phyloP scores from a whole-genome alignment of 1,284 basidiomycete species.

The Tausonia pullulans region DNA sequence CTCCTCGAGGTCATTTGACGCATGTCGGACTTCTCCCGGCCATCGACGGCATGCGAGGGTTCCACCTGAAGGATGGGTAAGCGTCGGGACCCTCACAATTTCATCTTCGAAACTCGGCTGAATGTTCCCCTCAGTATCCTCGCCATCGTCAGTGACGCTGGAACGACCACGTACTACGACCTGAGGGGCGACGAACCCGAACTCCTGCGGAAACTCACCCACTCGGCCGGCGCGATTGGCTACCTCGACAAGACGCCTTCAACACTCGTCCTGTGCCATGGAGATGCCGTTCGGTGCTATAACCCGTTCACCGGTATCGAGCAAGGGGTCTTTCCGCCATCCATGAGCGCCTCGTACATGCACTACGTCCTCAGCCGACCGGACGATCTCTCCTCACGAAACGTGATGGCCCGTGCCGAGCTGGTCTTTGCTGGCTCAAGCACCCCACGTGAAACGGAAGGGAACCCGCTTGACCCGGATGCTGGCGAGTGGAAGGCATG shows the following conservation, averaged over 20 bases:
- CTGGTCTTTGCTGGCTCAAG: not conserved
- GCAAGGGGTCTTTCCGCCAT: not conserved
- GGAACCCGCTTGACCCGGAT: not conserved
- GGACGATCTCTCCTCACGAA: too few relatives aligned
- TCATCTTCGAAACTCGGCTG: not conserved
- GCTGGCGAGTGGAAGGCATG: constrained; percentile 3
- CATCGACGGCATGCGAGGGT: not conserved
- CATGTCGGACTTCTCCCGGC: not conserved
- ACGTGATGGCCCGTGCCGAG: not conserved
- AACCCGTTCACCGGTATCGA: not conserved
- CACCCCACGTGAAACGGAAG: not conserved
- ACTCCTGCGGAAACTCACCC: not conserved
- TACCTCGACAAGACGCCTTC: constrained; percentile 4
- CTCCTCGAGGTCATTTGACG: not conserved
- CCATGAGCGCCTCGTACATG: not conserved
- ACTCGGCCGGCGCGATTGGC: not conserved
- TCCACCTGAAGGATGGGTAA: constrained; percentile 1
- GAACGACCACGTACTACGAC: constrained; percentile 3
- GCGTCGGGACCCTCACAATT: not conserved
- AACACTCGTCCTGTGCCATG: constrained; percentile 5
- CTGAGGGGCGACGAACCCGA: not conserved
- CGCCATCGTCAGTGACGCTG: not conserved
- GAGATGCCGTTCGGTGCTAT: not conserved
- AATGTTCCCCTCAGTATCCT: not conserved
- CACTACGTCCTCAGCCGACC: not conserved